These are phyloP conservation scores for Acer yangbiense DNA, from an alignment of 345 rosid species.

Conservation along the genomic window DNA sequence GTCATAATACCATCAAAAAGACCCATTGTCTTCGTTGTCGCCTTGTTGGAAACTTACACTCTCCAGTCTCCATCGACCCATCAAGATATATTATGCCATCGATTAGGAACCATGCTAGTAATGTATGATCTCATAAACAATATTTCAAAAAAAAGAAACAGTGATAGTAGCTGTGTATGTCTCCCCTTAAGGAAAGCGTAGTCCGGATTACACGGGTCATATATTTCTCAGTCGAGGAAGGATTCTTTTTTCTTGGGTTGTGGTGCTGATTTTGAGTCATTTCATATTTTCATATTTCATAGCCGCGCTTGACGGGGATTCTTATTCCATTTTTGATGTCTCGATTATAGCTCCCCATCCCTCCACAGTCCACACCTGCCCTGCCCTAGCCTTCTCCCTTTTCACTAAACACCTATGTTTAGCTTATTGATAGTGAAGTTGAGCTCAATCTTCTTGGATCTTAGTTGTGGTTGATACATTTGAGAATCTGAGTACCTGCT, in stretches of 20 bases:
- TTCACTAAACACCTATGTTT: neutral
- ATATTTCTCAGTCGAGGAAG: neutral
- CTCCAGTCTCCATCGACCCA: too few relatives aligned
- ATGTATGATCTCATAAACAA: too few relatives aligned
- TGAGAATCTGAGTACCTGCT: too few relatives aligned
- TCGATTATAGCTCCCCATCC: neutral
- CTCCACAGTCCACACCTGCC: neutral
- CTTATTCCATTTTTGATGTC: conserved; percentile 7
- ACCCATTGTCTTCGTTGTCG: too few relatives aligned
- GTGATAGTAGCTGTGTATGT: neutral
- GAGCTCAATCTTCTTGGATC: too few relatives aligned
- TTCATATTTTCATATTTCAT: neutral
- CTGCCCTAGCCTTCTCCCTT: neutral
- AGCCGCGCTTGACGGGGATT: conserved; percentile 22
- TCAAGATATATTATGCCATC: too few relatives aligned
- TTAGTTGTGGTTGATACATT: too few relatives aligned
- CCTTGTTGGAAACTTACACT: too few relatives aligned
- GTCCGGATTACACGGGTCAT: conserved; percentile 6
- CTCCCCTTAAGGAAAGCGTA: conserved; percentile 13
- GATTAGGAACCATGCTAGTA: too few relatives aligned
- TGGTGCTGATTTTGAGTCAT: conserved; percentile 9
- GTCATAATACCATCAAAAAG: too few relatives aligned
- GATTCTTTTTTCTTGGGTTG: conserved; percentile 17
- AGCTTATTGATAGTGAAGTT: too few relatives aligned
- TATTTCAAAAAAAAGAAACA: too few relatives aligned